A percentile compares a stretch with the other conserved stretches of the same genome.
Evolutionary conservation across 1,139 yeast genomes (phyloP).

Genomic region (Geotrichum fermentans): DNA sequence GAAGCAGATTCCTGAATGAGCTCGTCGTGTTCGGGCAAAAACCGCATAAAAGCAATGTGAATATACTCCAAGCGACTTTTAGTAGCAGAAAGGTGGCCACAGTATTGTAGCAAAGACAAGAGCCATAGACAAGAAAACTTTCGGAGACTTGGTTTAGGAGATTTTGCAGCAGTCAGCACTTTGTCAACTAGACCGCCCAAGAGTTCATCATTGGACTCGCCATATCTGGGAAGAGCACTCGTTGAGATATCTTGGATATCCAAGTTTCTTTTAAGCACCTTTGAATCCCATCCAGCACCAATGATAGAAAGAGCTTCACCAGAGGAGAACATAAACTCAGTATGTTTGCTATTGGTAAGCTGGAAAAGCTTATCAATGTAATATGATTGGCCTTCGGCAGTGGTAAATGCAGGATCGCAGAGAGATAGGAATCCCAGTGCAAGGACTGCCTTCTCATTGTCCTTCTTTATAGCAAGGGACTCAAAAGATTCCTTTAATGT

Average conservation of each 20-base stretch:
- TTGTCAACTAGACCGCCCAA: slow-evolving; percentile 41
- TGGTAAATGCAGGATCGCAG: slow-evolving; percentile 32
- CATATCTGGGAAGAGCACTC: slow-evolving; percentile 14
- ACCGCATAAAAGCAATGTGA: slow-evolving; percentile 67
- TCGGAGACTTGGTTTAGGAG: slow-evolving; percentile 68
- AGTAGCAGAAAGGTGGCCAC: slow-evolving; percentile 49
- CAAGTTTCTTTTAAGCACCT: slow-evolving; percentile 46
- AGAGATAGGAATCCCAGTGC: slow-evolving; percentile 55
- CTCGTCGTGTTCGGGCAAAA: slow-evolving; percentile 75
- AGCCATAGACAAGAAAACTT: slow-evolving; percentile 85
- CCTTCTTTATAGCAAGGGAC: slow-evolving; percentile 44
- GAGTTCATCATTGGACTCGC: slow-evolving; percentile 10
- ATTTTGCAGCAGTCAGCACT: slow-evolving; percentile 50
- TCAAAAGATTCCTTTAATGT: slow-evolving; percentile 37
- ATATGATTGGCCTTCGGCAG: slow-evolving; percentile 33
- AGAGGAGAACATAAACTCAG: slow-evolving; percentile 67
- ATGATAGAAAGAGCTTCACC: slow-evolving; percentile 80
- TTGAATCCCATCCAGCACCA: slow-evolving; percentile 74
- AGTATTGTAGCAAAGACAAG: slow-evolving; percentile 69
- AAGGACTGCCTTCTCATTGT: slow-evolving; percentile 57
- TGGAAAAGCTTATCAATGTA: slow-evolving; percentile 49
- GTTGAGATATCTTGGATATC: slow-evolving; percentile 42
- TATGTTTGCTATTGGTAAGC: slow-evolving; percentile 63
- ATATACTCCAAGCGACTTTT: slow-evolving; percentile 49
- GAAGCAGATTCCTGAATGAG: slow-evolving; percentile 88